Percentiles rank a stretch among this genome's conserved stretches.
Evolutionary conservation across 352 stramenopile species (phyloP).

Genomic region (Phytophthora palmivora): DNA sequence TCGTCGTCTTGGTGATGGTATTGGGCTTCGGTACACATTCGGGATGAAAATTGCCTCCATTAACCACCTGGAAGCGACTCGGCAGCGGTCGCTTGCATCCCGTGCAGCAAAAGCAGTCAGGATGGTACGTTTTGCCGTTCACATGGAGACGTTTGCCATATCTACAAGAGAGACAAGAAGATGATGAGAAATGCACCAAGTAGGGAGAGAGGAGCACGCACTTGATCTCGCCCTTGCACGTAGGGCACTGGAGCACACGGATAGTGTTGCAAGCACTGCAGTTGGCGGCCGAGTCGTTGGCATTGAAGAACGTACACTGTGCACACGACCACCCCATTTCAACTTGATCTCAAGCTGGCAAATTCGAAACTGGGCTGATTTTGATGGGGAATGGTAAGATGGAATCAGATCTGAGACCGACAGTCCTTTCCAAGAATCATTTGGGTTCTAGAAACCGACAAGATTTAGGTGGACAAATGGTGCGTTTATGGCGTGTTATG

Average conservation of each 20-base stretch:
- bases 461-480: slow-evolving; percentile 29
- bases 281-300: slow-evolving; percentile 35
- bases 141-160: slow-evolving; percentile 53
- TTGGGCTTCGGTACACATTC: slow-evolving; percentile 44
- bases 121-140: slow-evolving; percentile 50
- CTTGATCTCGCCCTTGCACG: slow-evolving; percentile 46
- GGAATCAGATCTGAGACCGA: slow-evolving; percentile 23
- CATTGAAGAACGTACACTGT: slow-evolving; percentile 58
- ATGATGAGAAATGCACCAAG: slow-evolving; percentile 13
- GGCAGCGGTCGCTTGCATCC: slow-evolving; percentile 40
- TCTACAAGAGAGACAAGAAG: slow-evolving; percentile 14
- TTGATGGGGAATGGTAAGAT: background rate
- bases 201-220: slow-evolving; percentile 6
- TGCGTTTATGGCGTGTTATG: slow-evolving; percentile 6
- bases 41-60: slow-evolving; percentile 47
- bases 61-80: slow-evolving; percentile 51
- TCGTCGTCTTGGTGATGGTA: slow-evolving; percentile 21
- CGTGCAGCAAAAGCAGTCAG: slow-evolving; percentile 58
- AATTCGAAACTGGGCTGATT: slow-evolving; percentile 32
- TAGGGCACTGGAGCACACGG: slow-evolving; percentile 49
- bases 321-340: slow-evolving; percentile 50
- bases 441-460: slow-evolving; percentile 23
- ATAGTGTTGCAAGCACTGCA: slow-evolving; percentile 55
- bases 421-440: background rate
- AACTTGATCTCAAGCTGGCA: slow-evolving; percentile 16